phyloP scores from a whole-genome alignment of 306 rosid genomes.

The Oxytropis ochrocephala region DNA sequence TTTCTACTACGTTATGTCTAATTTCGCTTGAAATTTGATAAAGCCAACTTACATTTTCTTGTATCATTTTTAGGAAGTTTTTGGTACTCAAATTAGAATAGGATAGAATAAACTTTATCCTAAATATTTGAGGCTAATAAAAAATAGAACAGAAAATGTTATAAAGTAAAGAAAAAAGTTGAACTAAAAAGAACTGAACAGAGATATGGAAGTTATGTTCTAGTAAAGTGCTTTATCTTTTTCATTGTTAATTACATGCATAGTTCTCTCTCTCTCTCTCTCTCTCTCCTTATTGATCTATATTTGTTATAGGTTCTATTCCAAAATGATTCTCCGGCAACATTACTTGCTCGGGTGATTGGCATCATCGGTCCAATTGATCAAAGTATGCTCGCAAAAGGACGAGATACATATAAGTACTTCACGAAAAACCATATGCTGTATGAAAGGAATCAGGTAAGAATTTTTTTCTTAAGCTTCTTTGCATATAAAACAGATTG shows the following conservation, averaged over 20 bases:
- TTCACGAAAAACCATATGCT: constrained; percentile 98
- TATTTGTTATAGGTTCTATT: constrained; percentile 67
- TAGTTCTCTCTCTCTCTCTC: background rate
- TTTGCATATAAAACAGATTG: background rate
- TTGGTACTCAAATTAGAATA: too few species aligned
- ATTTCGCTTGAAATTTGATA: too few species aligned
- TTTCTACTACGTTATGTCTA: too few species aligned
- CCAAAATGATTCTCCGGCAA: constrained; percentile 97
- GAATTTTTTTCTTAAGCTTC: constrained; percentile 13
- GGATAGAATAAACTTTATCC: too few species aligned
- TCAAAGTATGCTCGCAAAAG: constrained; percentile 90
- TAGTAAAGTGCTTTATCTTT: background rate
- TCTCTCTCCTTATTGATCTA: constrained; percentile 12
- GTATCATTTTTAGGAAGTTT: too few species aligned
- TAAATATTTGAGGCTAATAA: too few species aligned
- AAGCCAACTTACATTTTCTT: too few species aligned
- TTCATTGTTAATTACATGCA: background rate
- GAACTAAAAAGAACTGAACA: too few species aligned
- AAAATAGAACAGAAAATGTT: too few species aligned
- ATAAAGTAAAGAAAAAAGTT: too few species aligned
- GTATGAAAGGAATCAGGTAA: constrained; percentile 94
- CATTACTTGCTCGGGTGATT: constrained; percentile 86
- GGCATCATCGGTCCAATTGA: constrained; percentile 83
- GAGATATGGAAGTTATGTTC: background rate
- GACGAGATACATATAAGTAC: constrained; percentile 84